Percentiles rank a stretch among this genome's conserved stretches.
Evolutionary conservation across 192 early-diverging fungal genomes (phyloP).

Genomic region (Gaertneriomyces sp.): DNA sequence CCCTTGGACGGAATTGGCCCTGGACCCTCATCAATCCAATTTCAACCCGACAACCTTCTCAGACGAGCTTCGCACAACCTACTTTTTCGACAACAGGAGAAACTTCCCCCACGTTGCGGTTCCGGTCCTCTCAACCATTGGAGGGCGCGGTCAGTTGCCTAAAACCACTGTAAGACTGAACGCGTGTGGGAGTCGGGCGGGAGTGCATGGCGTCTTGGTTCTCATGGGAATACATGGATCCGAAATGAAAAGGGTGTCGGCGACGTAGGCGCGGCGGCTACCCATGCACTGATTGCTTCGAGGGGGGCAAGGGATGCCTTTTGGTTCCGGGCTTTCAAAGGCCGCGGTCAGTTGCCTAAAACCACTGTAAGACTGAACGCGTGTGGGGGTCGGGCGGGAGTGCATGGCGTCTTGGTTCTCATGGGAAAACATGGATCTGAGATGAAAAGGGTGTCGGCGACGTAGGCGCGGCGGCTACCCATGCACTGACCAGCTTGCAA

Average conservation of each 20-base stretch:
- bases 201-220: conserved; percentile 18
- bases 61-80: too few species aligned
- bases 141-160: conserved; percentile 14
- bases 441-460: conserved; percentile 21
- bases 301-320: too few species aligned
- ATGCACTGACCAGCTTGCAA: not conserved
- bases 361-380: conserved; percentile 18
- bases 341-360: conserved; percentile 14
- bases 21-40: too few species aligned
- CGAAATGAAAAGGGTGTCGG: conserved; percentile 14
- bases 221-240: conserved; percentile 9
- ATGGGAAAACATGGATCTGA: conserved; percentile 3
- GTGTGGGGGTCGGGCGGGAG: conserved; percentile 9
- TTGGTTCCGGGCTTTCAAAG: too few species aligned
- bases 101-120: not conserved
- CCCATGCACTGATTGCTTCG: conserved; percentile 13
- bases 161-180: conserved; percentile 19
- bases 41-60: too few species aligned
- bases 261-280: conserved; percentile 15
- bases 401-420: conserved; percentile 18
- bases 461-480: conserved; percentile 14
- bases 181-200: conserved; percentile 11
- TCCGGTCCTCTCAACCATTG: not conserved
- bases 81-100: too few species aligned
- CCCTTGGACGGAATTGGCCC: too few species aligned